A percentile compares a stretch with the other conserved stretches of the same genome.
Conservation (phyloP, 2,329 filamentous ascomycete species). For the Capronia epimyces region DNA sequence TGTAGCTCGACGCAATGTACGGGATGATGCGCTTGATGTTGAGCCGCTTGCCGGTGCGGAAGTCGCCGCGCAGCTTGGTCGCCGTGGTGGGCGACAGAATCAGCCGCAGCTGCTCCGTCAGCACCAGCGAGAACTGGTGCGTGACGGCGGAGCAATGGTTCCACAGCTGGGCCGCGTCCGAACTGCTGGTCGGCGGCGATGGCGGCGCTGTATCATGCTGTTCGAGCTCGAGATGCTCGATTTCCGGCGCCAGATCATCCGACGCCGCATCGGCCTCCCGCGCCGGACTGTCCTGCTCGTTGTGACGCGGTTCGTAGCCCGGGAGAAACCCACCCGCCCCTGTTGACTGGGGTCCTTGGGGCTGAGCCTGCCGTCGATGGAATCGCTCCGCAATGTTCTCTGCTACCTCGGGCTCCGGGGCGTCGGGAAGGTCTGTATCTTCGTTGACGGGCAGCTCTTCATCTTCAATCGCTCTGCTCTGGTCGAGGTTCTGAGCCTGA, state of each 20-base stretch:
- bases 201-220: constrained; percentile 21
- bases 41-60: constrained; percentile 93
- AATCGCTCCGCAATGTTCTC: constrained; percentile 35
- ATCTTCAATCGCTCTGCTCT: constrained; percentile 77
- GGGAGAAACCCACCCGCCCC: constrained; percentile 52
- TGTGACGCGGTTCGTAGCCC: constrained; percentile 35
- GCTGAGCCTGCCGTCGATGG: constrained; percentile 31
- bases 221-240: constrained; percentile 60
- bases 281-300: constrained; percentile 28
- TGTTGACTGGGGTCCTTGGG: constrained; percentile 39
- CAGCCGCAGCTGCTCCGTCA: constrained; percentile 91
- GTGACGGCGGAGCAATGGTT: constrained; percentile 76
- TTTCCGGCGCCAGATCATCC: constrained; percentile 14
- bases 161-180: constrained; percentile 71
- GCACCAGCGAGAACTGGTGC: constrained; percentile 74
- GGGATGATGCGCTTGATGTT: constrained; percentile 99
- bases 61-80: constrained; percentile 92
- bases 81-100: constrained; percentile 92
- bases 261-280: constrained; percentile 48
- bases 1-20: constrained; percentile 96
- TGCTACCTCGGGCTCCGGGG: constrained; percentile 27
- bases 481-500: constrained; percentile 76
- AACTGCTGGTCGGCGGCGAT: constrained; percentile 40
- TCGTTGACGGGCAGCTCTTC: constrained; percentile 53
- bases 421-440: constrained; percentile 54